Base-by-base conservation (phyloP, 768 basidiomycete species). In the Collybia sp. region DNA sequence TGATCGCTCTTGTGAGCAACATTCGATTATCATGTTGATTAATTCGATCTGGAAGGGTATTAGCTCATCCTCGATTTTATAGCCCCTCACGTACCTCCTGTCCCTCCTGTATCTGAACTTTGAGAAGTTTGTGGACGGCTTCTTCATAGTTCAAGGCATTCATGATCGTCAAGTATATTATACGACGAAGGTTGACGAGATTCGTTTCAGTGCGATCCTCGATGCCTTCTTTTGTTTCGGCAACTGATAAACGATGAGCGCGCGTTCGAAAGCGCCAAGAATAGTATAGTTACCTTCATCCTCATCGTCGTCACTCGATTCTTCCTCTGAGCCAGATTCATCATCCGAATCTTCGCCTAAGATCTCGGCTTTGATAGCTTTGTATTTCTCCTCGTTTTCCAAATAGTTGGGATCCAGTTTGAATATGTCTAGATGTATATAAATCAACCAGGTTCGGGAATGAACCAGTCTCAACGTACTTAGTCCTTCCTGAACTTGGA, bases 1-100 rank as follows among this genome's bases (percentile, higher is more conserved):
- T 1, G 95, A 93, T 12, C 96, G 88, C 64, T 98, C 96, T 71
- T 99, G 96, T 1, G 96, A 98, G 64, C 96, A 98, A 87, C 96
- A 99, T 59, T 98, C 95, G 65, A 99, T 89, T 51, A 99, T 80
- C 96, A 99, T 99, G 75, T 98, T 97, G 63, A 90, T 82, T 47
- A 99, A 68, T 63, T 97, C 95, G 55, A 92, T 88, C 92, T 96
- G 58, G 2, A 31, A n/a, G 31, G 39, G n/a, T 5, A 36, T 10
- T 50, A 15, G 44, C 37, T 44, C 15, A 42, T 1, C 19, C 15
- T 15, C 16, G 31, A 2, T 13, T 1, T 6, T 36, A 8, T 48
- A 45, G 12, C 13, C 6, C 39, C 16, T 12, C 42, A 65, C 71
- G 45, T 59, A 95, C 94, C 83, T 99, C 96, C 65, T 96, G 83